Evolutionary conservation across 169 alveolate genomes (phyloP), one percentile per base, ranked within the genome.

Genomic region (Plasmodium cynomolgi): DNA sequence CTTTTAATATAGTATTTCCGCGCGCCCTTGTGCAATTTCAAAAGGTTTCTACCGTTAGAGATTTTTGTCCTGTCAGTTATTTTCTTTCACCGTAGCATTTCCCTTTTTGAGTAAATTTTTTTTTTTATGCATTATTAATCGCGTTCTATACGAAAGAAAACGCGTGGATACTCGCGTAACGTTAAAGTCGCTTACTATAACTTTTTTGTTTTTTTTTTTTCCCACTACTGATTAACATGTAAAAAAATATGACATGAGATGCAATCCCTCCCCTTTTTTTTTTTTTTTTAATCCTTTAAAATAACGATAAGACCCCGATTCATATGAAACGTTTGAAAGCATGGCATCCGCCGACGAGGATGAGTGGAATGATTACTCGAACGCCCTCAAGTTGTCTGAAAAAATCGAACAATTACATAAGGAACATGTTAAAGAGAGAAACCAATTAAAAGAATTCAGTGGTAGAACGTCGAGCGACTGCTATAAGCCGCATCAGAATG

Each of bases 321-420:
- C 23, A 47, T 73, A 84, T 37, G 39, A 81, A 44, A 47, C 75
- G 37, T 3, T 68, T 85, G 54, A 17, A 85, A 85, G 75, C 34
- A 85, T 88, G 88, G 74, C 34, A 23, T 23, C 47, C 31, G 77
- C 68, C 77, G 90, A 88, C 90, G 34, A 58, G 62, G 94, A 88
- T 37, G 90, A 37, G 54, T 88, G 94, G 94, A 88, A 58, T 23
- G 94, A 88, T 62, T 88, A 88, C 37, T 44, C 84, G 71, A 88
- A 88, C 44, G 39, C 94, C 47, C 83, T 88, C 47, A 81, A 15
- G 90, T 58, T 88, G 58, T 88, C 50, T 26, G 94, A 88, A 80
- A 54, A 62, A 71, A 88, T 88, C 20, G 91, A 88, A 88, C 77
- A 88, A 20, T 62, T 88, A 68, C 79, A 88, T 44, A 39, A 80